A percentile compares a stretch with the other conserved stretches of the same genome.
Conservation (phyloP, 352 stramenopile species). For the Phytophthora sp. region DNA sequence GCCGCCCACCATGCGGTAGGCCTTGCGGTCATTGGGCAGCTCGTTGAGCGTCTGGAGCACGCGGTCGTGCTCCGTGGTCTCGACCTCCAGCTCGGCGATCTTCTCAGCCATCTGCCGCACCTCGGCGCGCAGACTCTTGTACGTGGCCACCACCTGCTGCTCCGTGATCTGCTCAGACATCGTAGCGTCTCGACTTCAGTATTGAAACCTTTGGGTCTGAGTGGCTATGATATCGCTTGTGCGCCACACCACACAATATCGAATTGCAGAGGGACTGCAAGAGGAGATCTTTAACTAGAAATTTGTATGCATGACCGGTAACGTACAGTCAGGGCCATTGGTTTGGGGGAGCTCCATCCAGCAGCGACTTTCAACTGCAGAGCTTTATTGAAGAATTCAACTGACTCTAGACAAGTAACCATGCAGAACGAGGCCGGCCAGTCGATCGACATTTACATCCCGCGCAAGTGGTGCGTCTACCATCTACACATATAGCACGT, state of each 20-base stretch:
- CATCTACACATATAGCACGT: too few species aligned
- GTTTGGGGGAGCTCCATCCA: constrained; percentile 39
- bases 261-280: constrained; percentile 6
- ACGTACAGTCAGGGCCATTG: constrained; percentile 87
- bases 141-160: constrained; percentile 86
- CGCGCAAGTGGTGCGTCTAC: constrained; percentile 93
- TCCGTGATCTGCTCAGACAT: constrained; percentile 79
- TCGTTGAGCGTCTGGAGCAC: constrained; percentile 83
- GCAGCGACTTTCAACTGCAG: background rate
- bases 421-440: constrained; percentile 99
- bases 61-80: constrained; percentile 85
- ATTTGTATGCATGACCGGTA: constrained; percentile 72
- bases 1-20: constrained; percentile 96
- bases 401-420: constrained; percentile 69
- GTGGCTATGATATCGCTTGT: constrained; percentile 14
- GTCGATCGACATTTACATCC: constrained; percentile 99
- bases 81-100: constrained; percentile 84
- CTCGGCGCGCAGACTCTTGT: constrained; percentile 87
- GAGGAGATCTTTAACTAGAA: constrained; percentile 32
- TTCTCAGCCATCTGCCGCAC: constrained; percentile 87
- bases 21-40: constrained; percentile 80
- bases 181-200: constrained; percentile 10
- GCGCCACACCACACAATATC: constrained; percentile 14
- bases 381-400: constrained; percentile 63
- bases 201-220: background rate